Evolutionary conservation across 208 protist genomes (phyloP).

Genomic region (Zelonia costaricensis): DNA sequence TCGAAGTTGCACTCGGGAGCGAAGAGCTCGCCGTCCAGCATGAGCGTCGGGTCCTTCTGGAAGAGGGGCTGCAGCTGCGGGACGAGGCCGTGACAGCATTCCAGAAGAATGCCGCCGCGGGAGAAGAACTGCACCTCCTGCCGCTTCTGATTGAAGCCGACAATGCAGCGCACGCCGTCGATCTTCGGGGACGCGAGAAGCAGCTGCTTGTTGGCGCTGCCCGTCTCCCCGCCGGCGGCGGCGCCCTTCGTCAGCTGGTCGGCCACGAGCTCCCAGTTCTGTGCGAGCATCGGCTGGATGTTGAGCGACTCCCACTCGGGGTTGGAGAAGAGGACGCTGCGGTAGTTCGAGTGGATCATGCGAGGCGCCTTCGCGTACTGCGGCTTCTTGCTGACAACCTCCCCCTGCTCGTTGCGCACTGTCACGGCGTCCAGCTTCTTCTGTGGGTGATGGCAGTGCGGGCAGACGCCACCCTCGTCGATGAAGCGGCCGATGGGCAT

Average conservation of each 20-base stretch:
- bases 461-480: slow-evolving; percentile 76
- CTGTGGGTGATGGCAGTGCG: slow-evolving; percentile 73
- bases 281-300: slow-evolving; percentile 89
- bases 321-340: slow-evolving; percentile 75
- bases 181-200: slow-evolving; percentile 89
- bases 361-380: slow-evolving; percentile 70
- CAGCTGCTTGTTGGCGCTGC: slow-evolving; percentile 28
- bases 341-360: slow-evolving; percentile 87
- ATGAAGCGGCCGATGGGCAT: slow-evolving; percentile 71
- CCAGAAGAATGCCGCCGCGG: slow-evolving; percentile 81
- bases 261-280: slow-evolving; percentile 76
- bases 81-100: slow-evolving; percentile 79
- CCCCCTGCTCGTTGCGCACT: slow-evolving; percentile 21
- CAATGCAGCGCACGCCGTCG: slow-evolving; percentile 88
- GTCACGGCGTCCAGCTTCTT: slow-evolving; percentile 33
- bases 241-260: slow-evolving; percentile 40
- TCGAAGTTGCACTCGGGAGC: slow-evolving; percentile 87
- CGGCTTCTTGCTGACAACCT: slow-evolving; percentile 25
- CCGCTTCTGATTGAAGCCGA: slow-evolving; percentile 65
- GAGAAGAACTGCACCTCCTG: slow-evolving; percentile 86
- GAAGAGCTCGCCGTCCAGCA: slow-evolving; percentile 89
- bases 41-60: slow-evolving; percentile 61
- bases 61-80: slow-evolving; percentile 77
- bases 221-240: slow-evolving; percentile 1
- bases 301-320: slow-evolving; percentile 83